A percentile compares a stretch with the other conserved stretches of the same genome.
Evolutionary conservation across 1,139 yeast species (phyloP).

Genomic region (Debaryomyces coudertii): DNA sequence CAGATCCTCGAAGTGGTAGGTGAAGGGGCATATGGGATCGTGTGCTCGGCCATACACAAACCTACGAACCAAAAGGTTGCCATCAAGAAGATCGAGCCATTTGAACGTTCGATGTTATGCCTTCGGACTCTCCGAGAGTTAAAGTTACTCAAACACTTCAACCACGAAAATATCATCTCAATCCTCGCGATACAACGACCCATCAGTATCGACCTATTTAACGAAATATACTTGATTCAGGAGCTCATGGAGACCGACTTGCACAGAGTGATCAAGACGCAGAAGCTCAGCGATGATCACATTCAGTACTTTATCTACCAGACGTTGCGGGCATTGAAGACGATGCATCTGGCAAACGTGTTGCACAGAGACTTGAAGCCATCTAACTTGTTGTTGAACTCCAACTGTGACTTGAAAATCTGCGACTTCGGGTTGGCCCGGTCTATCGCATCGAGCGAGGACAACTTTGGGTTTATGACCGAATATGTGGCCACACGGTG

Average conservation of each 20-base stretch:
- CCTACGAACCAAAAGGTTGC: constrained; percentile 93
- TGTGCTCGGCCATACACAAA: constrained; percentile 86
- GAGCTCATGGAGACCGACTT: constrained; percentile 96
- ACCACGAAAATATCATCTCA: constrained; percentile 89
- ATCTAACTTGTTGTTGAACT: constrained; percentile 79
- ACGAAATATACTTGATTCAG: constrained; percentile 89
- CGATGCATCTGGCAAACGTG: constrained; percentile 88
- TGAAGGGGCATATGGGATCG: constrained; percentile 98
- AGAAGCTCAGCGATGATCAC: constrained; percentile 85
- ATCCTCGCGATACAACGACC: constrained; percentile 93
- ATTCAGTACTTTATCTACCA: constrained; percentile 93
- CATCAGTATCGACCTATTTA: constrained; percentile 67
- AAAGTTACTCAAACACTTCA: constrained; percentile 82
- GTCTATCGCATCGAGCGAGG: constrained; percentile 33
- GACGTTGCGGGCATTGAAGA: constrained; percentile 84
- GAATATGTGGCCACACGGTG: constrained; percentile 97
- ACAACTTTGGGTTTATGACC: constrained; percentile 76
- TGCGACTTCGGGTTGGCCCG: constrained; percentile 96
- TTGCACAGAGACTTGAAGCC: constrained; percentile 94
- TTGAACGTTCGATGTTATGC: constrained; percentile 90
- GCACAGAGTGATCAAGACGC: constrained; percentile 88
- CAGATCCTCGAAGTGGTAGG: constrained; percentile 86
- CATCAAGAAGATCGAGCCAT: constrained; percentile 91
- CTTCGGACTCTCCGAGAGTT: constrained; percentile 87
- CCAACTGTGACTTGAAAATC: constrained; percentile 90